Evolutionary conservation across 1,284 basidiomycete species (phyloP).

Genomic region (Phellinidium pouzarii): DNA sequence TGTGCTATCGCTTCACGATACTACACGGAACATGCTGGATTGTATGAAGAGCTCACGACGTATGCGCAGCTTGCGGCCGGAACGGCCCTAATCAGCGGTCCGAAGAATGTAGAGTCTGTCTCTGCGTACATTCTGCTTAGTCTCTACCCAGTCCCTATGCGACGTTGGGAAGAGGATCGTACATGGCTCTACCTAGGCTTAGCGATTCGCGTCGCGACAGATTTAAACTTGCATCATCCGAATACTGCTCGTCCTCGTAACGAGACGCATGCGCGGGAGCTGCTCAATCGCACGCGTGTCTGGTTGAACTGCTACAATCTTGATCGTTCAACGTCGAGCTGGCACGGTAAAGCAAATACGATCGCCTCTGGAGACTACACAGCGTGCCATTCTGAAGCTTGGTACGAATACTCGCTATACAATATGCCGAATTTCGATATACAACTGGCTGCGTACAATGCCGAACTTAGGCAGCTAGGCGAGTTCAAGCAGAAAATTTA

Average conservation of each 20-base stretch:
- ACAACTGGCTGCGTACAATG: constrained; percentile 67
- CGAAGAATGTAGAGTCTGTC: constrained; percentile 70
- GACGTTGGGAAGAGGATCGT: constrained; percentile 74
- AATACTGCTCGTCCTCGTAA: constrained; percentile 59
- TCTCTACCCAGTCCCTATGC: constrained; percentile 65
- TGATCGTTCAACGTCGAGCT: constrained; percentile 73
- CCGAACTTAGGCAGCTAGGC: constrained; percentile 57
- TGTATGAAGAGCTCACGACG: constrained; percentile 63
- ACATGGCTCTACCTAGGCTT: constrained; percentile 75
- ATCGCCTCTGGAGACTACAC: constrained; percentile 72
- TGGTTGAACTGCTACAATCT: constrained; percentile 87
- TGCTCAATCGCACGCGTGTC: constrained; percentile 79
- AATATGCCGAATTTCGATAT: constrained; percentile 71
- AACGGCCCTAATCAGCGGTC: constrained; percentile 60
- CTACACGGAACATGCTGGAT: constrained; percentile 53
- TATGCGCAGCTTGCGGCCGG: constrained; percentile 70
- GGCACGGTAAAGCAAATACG: constrained; percentile 77
- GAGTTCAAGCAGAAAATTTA: constrained; percentile 59
- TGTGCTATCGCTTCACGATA: constrained; percentile 74
- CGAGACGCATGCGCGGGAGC: constrained; percentile 71
- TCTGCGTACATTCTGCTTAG: constrained; percentile 68
- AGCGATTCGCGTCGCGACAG: constrained; percentile 74
- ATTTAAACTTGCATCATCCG: constrained; percentile 77
- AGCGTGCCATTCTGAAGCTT: constrained; percentile 64
- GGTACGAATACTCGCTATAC: constrained; percentile 64